Evolutionary conservation across 2,329 filamentous ascomycete species (phyloP), one percentile per base, ranked within the genome.

Genomic region (Aspergillus fumigatus): DNA sequence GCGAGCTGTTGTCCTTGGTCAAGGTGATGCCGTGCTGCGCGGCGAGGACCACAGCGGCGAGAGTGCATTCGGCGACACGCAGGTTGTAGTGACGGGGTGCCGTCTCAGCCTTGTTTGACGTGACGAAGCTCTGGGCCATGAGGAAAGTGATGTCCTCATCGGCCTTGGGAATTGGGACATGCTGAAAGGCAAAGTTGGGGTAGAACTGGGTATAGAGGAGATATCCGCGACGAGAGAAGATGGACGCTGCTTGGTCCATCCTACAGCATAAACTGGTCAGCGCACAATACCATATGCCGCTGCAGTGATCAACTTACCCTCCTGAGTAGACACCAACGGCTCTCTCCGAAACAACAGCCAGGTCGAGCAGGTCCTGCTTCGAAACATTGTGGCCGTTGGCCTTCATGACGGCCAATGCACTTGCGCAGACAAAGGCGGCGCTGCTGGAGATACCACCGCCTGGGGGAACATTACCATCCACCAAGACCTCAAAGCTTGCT

Each of bases 191-290:
- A 52, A 99, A 87, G 19, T 79, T 81, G 3, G 94, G 94, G 61
- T 86, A 86, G 78, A 99, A 99, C 9, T 88, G 89, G 58, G 97
- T 93, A 70, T 95, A 92, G 47, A 97, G 84, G 9, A 94, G 92
- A 41, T 89, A 90, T 51, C 90, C 92, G 62, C 87, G 86, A 67
- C 90, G 83, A 0, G 92, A 93, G 75, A 99, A 94, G 61, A 99
- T 93, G 0, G 93, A 97, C 35, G 94, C 94, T 14, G 92, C 88
- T 77, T 99, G 94, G 70, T 99, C 94, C 94, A 99, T 97, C 55
- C 92, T 91, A 60, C 59, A 55, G 38, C 40, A 47, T 21, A 21
- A 29, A 21, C 26, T 23, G 4, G 40, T 62, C 51, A 62, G 56
- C 21, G 53, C n/a, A 21, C 25, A 21, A 29, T 25, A 47, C 48